These are phyloP conservation scores for Balamuthia mandrillaris DNA, from an alignment of 208 protist genomes.

Conservation along the genomic window DNA sequence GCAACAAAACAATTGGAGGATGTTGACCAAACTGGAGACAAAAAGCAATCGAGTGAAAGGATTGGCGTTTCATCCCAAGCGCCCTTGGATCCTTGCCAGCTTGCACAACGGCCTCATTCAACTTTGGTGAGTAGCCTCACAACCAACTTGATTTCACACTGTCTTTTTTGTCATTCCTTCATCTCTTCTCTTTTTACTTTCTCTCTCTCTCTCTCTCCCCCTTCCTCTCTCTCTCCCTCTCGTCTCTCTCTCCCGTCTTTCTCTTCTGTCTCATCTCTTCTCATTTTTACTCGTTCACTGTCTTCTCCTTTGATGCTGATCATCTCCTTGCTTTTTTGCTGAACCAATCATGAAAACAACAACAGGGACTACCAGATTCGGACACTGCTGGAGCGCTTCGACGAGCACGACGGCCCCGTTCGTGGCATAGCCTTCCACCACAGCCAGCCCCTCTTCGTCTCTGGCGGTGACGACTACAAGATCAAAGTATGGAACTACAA, in stretches of 20 bases:
- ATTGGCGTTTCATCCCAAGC: conserved; percentile 94
- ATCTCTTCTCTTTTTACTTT: too few relatives aligned
- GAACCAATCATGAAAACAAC: too few relatives aligned
- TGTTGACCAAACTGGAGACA: conserved; percentile 96
- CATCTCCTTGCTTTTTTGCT: too few relatives aligned
- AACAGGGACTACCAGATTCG: conserved; percentile 98
- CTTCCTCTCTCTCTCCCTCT: too few relatives aligned
- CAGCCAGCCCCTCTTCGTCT: conserved; percentile 96
- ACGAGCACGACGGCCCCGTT: conserved; percentile 94
- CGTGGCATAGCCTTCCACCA: conserved; percentile 97
- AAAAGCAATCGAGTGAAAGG: conserved; percentile 95
- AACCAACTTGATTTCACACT: too few relatives aligned
- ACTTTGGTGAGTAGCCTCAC: too few relatives aligned
- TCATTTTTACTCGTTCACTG: too few relatives aligned
- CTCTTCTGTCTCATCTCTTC: too few relatives aligned
- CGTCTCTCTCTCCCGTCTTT: too few relatives aligned
- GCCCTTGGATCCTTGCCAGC: conserved; percentile 96
- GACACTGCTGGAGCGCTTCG: conserved; percentile 92
- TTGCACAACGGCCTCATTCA: conserved; percentile 98
- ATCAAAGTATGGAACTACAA: conserved; percentile 99
- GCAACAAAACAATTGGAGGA: conserved; percentile 50
- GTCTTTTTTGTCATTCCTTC: too few relatives aligned
- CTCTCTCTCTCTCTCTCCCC: too few relatives aligned
- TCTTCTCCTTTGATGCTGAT: too few relatives aligned
- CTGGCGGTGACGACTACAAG: conserved; percentile 97